Conservation (phyloP, 371 early-diverging fungal genomes). For the Circinella umbellata region DNA sequence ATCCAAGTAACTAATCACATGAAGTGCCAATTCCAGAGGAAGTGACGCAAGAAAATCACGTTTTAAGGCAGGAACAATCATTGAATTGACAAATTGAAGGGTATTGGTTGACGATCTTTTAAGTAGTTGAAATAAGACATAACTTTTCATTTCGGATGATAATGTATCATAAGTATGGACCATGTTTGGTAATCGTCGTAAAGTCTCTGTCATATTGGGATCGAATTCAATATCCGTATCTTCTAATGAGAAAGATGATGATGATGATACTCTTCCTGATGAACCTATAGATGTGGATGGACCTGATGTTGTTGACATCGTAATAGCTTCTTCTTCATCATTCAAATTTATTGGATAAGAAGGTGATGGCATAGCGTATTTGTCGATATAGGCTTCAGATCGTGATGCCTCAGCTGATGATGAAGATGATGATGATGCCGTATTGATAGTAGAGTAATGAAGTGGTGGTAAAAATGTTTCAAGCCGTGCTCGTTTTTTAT, state of each 20-base stretch:
- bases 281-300: neutral
- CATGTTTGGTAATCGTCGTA: conserved; percentile 26
- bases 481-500: conserved; percentile 14
- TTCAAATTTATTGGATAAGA: conserved; percentile 12
- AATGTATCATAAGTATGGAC: conserved; percentile 43
- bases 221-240: neutral
- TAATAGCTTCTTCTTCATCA: conserved; percentile 11
- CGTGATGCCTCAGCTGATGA: neutral
- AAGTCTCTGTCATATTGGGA: conserved; percentile 3
- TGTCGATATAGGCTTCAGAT: conserved; percentile 16
- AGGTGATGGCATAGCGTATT: conserved; percentile 23
- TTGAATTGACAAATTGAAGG: conserved; percentile 83
- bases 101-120: conserved; percentile 53
- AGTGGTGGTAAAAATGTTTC: conserved; percentile 4
- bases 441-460: neutral
- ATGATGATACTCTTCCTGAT: neutral
- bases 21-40: conserved; percentile 77
- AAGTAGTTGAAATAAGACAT: conserved; percentile 47
- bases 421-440: neutral
- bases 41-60: conserved; percentile 83
- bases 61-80: conserved; percentile 82
- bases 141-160: conserved; percentile 35
- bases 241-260: neutral
- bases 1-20: conserved; percentile 84
- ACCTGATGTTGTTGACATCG: neutral